Conservation (phyloP, 306 rosid genomes). For the Cucumis sativus region Cucumber_9930_V3 NC_026655.2:29278001-29278500, state of each 20-base stretch:
- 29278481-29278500: conserved; percentile 13
- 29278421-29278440: conserved; percentile 8
- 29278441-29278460: background rate
- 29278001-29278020: background rate
- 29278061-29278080: conserved; percentile 14
- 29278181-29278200: conserved; percentile 11
- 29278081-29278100: conserved; percentile 15
- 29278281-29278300: conserved; percentile 17
- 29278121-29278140: conserved; percentile 7
- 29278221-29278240: conserved; percentile 10
- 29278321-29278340: conserved; percentile 14
- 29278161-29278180: conserved; percentile 18
- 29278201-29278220: background rate
- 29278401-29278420: conserved; percentile 13
- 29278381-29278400: conserved; percentile 17
- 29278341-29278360: conserved; percentile 7
- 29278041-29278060: conserved; percentile 9
- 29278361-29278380: conserved; percentile 8
- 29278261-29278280: conserved; percentile 12
- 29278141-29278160: conserved; percentile 10
- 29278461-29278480: conserved; percentile 12
- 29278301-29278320: conserved; percentile 1
- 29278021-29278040: conserved; percentile 12
- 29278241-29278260: conserved; percentile 9
- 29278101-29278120: conserved; percentile 6